Evolutionary conservation across 768 basidiomycete genomes (phyloP), one percentile per base, ranked within the genome.

Genomic region (Rossbeevera mucosa): DNA sequence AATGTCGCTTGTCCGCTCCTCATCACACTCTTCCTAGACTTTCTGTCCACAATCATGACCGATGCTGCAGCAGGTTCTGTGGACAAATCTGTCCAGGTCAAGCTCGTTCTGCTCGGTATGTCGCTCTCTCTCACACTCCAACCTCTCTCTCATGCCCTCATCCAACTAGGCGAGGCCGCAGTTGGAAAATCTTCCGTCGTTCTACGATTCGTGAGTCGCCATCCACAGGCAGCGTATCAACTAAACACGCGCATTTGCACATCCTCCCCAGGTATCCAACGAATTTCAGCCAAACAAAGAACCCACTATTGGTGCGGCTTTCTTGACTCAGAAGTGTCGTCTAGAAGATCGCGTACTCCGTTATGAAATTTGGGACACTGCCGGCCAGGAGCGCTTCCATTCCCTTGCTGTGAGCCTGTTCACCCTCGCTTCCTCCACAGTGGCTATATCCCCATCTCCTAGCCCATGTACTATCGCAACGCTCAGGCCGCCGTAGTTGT

Each of bases 391-490:
- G 73, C 89, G 95, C 48, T 98, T 98, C 75, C 95, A 97, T 69
- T 96, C 94, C 46, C 85, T 96, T 51, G 94, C 94, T 26, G 89
- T 91, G 68, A 66, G 88, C 80, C 53, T 13, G 38, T 20, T 18
- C 47, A 1, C 38, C 40, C 36, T 47, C 48, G 12, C 13, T 38
- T 36, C n/a, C 30, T 31, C 50, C 44, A 20, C 57, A 50, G 47
- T 57, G 28, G 47, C 51, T 26, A 38, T 4, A 49, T 56, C 48
- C 48, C 51, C 47, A 38, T 33, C 31, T 33, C 30, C 18, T 55
- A 91, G 89, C 95, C 96, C 43, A 98, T 98, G 95, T 96, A 96
- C 70, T 97, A 96, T 71, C 90, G 96, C 64, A 97, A 98, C 64
- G 93, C 95, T 7, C 91, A 94, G 69, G 94, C 95, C 4, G 95